Conservation (phyloP, 768 basidiomycete genomes). For the Lanmaoa rubissima region DNA sequence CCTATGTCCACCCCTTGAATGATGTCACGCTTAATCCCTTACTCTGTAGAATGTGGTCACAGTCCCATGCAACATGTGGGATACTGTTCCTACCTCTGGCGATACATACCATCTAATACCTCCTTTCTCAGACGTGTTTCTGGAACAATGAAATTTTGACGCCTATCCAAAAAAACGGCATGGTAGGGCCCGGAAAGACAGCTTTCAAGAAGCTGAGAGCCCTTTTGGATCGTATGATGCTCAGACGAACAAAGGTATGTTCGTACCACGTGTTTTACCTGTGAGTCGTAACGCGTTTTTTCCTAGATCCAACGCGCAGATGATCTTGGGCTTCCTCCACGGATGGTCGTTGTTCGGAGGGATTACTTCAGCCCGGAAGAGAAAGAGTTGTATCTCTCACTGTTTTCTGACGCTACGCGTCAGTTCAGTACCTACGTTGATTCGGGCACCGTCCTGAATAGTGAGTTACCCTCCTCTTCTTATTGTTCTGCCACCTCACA, state of each 20-base stretch:
- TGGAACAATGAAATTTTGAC: conserved; percentile 97
- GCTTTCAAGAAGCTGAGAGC: conserved; percentile 94
- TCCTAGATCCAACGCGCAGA: conserved; percentile 87
- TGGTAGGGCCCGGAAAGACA: conserved; percentile 69
- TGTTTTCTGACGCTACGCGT: conserved; percentile 91
- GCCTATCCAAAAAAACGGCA: conserved; percentile 91
- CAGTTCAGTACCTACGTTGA: conserved; percentile 90
- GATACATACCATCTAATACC: conserved; percentile 5
- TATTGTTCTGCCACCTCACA: conserved; percentile 6
- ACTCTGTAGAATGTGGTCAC: conserved; percentile 69
- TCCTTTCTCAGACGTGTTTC: conserved; percentile 69
- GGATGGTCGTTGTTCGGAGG: conserved; percentile 81
- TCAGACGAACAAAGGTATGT: conserved; percentile 78
- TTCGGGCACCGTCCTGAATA: conserved; percentile 88
- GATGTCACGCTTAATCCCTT: not conserved
- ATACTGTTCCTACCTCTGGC: conserved; percentile 9
- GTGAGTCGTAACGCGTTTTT: not conserved
- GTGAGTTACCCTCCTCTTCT: conserved; percentile 44
- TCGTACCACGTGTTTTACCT: not conserved
- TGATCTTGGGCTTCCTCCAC: conserved; percentile 91
- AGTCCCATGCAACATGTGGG: conserved; percentile 79
- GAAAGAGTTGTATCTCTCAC: conserved; percentile 87
- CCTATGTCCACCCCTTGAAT: not conserved
- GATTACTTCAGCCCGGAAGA: conserved; percentile 97
- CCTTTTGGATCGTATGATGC: conserved; percentile 92